Percentiles rank a stretch among this genome's conserved stretches.
Evolutionary conservation across 441 rosid genomes (phyloP).

Genomic region (Macaranga tanarius): DNA sequence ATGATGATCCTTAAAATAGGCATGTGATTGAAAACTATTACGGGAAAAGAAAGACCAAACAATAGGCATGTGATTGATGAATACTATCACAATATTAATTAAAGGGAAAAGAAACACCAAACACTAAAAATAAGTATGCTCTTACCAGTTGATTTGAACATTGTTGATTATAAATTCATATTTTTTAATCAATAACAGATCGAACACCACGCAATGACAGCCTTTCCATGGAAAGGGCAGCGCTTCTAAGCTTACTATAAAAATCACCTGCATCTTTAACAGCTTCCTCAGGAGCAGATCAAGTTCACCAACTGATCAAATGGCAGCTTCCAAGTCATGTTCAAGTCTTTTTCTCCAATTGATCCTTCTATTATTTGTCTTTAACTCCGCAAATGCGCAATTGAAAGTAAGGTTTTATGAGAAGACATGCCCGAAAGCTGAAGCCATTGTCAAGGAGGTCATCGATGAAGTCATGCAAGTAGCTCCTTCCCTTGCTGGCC

Average conservation of each 20-base stretch:
- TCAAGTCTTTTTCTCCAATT: conserved; percentile 34
- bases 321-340: conserved; percentile 41
- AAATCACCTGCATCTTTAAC: too few species aligned
- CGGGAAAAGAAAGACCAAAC: too few species aligned
- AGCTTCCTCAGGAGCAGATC: neutral
- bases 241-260: conserved; percentile 13
- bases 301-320: neutral
- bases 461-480: conserved; percentile 34
- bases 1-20: too few species aligned
- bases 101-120: too few species aligned
- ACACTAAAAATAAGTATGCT: too few species aligned
- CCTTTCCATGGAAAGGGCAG: neutral
- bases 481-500: conserved; percentile 50
- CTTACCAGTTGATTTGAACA: too few species aligned
- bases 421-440: conserved; percentile 44
- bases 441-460: conserved; percentile 40
- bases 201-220: conserved; percentile 9
- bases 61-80: too few species aligned
- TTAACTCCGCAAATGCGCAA: conserved; percentile 29
- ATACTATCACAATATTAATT: too few species aligned
- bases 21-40: too few species aligned
- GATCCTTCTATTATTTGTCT: conserved; percentile 26
- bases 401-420: conserved; percentile 53
- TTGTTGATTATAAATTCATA: neutral
- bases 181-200: neutral